These are phyloP conservation scores for Lepidium aucheri DNA, from an alignment of 345 rosid genomes.

Conservation along the genomic window DNA sequence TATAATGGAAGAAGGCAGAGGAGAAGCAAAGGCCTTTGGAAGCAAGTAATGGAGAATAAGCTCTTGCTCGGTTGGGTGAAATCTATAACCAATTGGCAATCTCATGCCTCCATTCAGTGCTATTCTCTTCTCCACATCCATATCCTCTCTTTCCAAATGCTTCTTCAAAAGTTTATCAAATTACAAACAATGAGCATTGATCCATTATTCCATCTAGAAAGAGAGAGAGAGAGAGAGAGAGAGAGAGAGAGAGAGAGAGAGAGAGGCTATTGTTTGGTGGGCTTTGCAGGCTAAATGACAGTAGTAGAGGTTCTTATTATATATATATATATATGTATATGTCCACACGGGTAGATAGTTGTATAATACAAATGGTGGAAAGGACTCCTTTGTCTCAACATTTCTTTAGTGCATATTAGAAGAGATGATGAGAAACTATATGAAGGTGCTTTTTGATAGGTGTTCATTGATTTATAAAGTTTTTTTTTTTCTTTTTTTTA, in stretches of 20 bases:
- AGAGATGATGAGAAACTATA: constrained; percentile 14
- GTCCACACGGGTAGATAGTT: constrained; percentile 6
- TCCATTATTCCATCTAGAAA: constrained; percentile 2
- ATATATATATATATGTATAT: background rate
- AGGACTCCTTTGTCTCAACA: constrained; percentile 11
- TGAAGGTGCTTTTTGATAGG: constrained; percentile 14
- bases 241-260: background rate
- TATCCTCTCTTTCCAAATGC: background rate
- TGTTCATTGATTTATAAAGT: constrained; percentile 21
- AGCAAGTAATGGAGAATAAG: constrained; percentile 77
- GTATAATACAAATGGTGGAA: constrained; percentile 6
- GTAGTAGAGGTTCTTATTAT: constrained; percentile 15
- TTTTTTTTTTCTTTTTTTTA: background rate
- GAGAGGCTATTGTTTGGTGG: background rate
- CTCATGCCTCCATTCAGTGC: constrained; percentile 38
- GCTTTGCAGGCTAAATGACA: constrained; percentile 21
- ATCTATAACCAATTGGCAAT: constrained; percentile 76
- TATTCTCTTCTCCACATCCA: constrained; percentile 34
- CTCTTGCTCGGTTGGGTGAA: constrained; percentile 84
- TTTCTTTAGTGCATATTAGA: constrained; percentile 17
- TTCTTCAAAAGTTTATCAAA: background rate
- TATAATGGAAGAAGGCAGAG: constrained; percentile 66
- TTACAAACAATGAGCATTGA: background rate
- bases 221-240: background rate
- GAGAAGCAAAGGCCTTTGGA: constrained; percentile 43